A percentile compares a stretch with the other conserved stretches of the same genome.
These are phyloP conservation scores for Pichia terricola DNA, from an alignment of 1,139 yeast species.

Conservation along the genomic window DNA sequence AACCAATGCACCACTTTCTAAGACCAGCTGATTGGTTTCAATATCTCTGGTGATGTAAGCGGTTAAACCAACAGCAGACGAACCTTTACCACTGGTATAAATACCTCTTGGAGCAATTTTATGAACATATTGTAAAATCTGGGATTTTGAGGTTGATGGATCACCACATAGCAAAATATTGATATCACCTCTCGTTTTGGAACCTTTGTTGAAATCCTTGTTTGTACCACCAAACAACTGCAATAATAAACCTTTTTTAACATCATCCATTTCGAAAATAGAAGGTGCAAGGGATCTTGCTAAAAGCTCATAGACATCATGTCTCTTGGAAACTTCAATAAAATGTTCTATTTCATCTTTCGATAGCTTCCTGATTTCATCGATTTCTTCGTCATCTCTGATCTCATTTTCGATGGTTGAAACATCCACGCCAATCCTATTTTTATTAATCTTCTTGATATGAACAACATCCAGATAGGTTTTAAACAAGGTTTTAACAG, in stretches of 20 bases:
- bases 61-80: conserved; percentile 97
- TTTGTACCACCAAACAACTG: conserved; percentile 95
- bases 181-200: conserved; percentile 92
- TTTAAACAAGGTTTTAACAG: conserved; percentile 75
- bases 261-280: conserved; percentile 91
- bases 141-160: conserved; percentile 96
- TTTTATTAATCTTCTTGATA: conserved; percentile 74
- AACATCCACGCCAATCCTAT: conserved; percentile 71
- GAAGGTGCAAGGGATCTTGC: conserved; percentile 94
- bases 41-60: conserved; percentile 93
- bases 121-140: conserved; percentile 85
- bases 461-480: conserved; percentile 94
- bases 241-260: conserved; percentile 84
- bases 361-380: conserved; percentile 61
- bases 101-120: conserved; percentile 97
- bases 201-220: conserved; percentile 81
- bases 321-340: conserved; percentile 50
- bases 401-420: conserved; percentile 59
- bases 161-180: conserved; percentile 91
- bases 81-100: conserved; percentile 96
- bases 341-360: conserved; percentile 63
- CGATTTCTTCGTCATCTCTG: conserved; percentile 47
- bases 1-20: conserved; percentile 94
- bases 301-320: conserved; percentile 78
- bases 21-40: conserved; percentile 84